Conservation (phyloP, 1,284 basidiomycete genomes). For the Porogramme epimiltina region DNA sequence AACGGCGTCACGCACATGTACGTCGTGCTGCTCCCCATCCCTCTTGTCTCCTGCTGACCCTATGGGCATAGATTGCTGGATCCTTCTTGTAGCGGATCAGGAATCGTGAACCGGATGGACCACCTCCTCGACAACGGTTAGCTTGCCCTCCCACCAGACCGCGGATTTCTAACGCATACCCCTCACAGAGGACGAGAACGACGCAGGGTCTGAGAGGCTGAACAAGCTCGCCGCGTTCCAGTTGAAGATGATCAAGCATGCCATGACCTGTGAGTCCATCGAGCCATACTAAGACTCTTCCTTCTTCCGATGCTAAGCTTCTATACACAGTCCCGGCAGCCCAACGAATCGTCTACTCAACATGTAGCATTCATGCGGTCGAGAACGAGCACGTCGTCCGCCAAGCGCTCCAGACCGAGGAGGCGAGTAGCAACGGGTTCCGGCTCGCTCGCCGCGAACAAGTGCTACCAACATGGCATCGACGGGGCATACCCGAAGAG, state of each 20-base stretch:
- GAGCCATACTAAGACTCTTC: neutral
- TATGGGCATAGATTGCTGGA: slow-evolving; percentile 69
- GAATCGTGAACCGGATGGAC: slow-evolving; percentile 89
- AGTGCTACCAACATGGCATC: slow-evolving; percentile 78
- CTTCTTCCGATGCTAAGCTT: neutral
- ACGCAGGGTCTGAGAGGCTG: slow-evolving; percentile 58
- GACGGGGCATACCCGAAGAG: slow-evolving; percentile 73
- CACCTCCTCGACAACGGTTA: slow-evolving; percentile 74
- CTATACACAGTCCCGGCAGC: slow-evolving; percentile 53
- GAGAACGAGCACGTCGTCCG: slow-evolving; percentile 90
- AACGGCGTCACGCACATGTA: slow-evolving; percentile 82
- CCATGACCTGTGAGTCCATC: slow-evolving; percentile 79
- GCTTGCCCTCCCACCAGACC: slow-evolving; percentile 2
- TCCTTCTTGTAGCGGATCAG: slow-evolving; percentile 92
- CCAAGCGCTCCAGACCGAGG: slow-evolving; percentile 70
- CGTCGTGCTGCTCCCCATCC: slow-evolving; percentile 29
- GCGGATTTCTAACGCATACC: neutral
- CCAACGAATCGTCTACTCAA: slow-evolving; percentile 89
- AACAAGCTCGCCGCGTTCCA: slow-evolving; percentile 87
- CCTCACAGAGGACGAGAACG: slow-evolving; percentile 25
- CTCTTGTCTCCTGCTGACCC: neutral
- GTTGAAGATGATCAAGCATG: slow-evolving; percentile 91
- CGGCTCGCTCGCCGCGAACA: slow-evolving; percentile 62
- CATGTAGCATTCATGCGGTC: slow-evolving; percentile 88
- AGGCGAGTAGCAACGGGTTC: slow-evolving; percentile 64